Conservation (phyloP, 805 yeast species). For the Schwanniomyces pseudopolymorphus region DNA sequence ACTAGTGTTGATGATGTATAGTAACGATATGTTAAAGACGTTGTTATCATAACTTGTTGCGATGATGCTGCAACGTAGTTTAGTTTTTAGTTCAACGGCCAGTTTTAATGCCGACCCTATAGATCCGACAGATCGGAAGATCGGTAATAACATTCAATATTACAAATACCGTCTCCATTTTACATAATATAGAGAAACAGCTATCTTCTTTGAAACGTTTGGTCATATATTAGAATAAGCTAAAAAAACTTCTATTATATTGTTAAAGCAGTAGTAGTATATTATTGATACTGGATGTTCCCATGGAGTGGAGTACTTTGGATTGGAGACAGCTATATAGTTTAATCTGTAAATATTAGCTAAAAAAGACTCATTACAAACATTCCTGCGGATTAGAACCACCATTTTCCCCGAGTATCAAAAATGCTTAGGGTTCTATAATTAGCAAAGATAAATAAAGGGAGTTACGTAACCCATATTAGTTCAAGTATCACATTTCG, state of each 20-base stretch:
- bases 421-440: neutral
- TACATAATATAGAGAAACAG: neutral
- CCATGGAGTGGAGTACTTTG: neutral
- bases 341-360: neutral
- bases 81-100: neutral
- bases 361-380: no score
- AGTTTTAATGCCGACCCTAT: neutral
- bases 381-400: neutral
- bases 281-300: no score
- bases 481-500: neutral
- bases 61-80: no score
- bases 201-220: neutral
- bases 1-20: no score
- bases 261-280: no score
- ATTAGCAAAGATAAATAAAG: neutral
- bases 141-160: neutral
- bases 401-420: neutral
- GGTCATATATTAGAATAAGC: no score
- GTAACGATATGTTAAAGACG: no score
- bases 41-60: neutral
- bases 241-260: no score
- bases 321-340: neutral
- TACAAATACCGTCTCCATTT: neutral
- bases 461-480: neutral
- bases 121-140: neutral